These are phyloP conservation scores for Lodderomyces margitis DNA, from an alignment of 1,139 yeast species.

Conservation along the genomic window DNA sequence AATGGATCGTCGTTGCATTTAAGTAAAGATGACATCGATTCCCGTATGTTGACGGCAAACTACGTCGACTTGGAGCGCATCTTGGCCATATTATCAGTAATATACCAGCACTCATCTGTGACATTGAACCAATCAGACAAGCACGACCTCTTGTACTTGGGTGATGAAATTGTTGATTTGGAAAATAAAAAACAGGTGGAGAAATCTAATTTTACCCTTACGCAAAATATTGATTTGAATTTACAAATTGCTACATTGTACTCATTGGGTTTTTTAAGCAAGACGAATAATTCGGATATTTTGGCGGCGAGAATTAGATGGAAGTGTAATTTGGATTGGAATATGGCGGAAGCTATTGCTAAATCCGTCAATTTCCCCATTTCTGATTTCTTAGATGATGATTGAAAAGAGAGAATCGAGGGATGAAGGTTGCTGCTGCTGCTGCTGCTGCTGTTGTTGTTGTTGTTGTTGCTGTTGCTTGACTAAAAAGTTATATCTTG, in stretches of 20 bases:
- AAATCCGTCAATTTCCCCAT: conserved; percentile 55
- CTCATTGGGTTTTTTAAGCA: conserved; percentile 51
- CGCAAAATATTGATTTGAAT: conserved; percentile 47
- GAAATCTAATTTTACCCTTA: conserved; percentile 32
- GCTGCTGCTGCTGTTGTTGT: background rate
- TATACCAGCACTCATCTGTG: conserved; percentile 43
- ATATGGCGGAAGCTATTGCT: conserved; percentile 49
- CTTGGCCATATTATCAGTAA: conserved; percentile 62
- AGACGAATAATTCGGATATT: conserved; percentile 53
- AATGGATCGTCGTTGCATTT: conserved; percentile 30
- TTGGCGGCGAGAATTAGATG: conserved; percentile 63
- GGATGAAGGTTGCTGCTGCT: background rate
- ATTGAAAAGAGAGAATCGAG: conserved; percentile 15
- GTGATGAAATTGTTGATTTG: conserved; percentile 23
- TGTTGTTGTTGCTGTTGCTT: background rate
- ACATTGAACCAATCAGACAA: conserved; percentile 28
- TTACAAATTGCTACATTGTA: conserved; percentile 61
- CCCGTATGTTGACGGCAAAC: conserved; percentile 56
- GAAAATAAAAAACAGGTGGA: conserved; percentile 37
- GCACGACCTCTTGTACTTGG: conserved; percentile 25
- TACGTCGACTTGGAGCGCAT: conserved; percentile 67
- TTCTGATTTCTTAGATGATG: conserved; percentile 42
- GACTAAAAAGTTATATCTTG: conserved; percentile 15
- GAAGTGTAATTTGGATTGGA: conserved; percentile 61
- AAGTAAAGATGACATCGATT: conserved; percentile 48